Percentiles rank a stretch among this genome's conserved stretches.
These are phyloP conservation scores for Leccinum fibrillosum DNA, from an alignment of 768 basidiomycete species.

Conservation along the genomic window DNA sequence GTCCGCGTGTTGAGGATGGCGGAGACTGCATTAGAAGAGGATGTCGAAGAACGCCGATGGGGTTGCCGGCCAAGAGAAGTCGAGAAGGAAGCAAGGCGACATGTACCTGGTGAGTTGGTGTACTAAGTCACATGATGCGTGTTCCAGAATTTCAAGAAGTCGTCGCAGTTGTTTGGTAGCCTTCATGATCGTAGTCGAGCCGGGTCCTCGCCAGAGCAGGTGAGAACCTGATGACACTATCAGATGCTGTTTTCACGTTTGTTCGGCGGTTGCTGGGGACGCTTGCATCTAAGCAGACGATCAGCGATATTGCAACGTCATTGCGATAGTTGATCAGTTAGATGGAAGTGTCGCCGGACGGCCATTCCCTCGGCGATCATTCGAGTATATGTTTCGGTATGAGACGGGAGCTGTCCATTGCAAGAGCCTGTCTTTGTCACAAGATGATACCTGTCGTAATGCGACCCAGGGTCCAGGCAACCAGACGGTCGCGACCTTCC, in stretches of 20 bases:
- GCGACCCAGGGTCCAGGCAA: background rate
- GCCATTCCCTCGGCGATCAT: constrained; percentile 33
- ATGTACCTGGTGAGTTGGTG: no score
- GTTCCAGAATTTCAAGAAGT: constrained; percentile 45
- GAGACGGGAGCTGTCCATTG: constrained; percentile 42
- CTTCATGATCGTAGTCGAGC: constrained; percentile 79
- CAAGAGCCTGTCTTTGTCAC: constrained; percentile 35
- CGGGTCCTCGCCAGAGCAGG: constrained; percentile 68
- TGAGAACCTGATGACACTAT: constrained; percentile 51
- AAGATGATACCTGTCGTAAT: constrained; percentile 4
- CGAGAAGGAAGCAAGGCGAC: no score
- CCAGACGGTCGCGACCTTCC: constrained; percentile 37
- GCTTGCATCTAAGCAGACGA: constrained; percentile 52
- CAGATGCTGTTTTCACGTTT: constrained; percentile 64
- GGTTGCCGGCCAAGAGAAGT: no score
- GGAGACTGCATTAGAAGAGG: no score
- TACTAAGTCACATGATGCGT: no score
- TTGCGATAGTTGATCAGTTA: constrained; percentile 34
- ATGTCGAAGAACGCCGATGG: no score
- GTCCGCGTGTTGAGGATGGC: no score
- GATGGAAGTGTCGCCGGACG: constrained; percentile 32
- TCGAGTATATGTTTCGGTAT: constrained; percentile 39
- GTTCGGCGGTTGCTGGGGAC: constrained; percentile 59
- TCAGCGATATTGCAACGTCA: constrained; percentile 33
- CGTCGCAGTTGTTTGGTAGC: constrained; percentile 61